A percentile compares a stretch with the other conserved stretches of the same genome.
Conservation (phyloP, 345 rosid genomes). For the Dipteronia dyeriana region DNA sequence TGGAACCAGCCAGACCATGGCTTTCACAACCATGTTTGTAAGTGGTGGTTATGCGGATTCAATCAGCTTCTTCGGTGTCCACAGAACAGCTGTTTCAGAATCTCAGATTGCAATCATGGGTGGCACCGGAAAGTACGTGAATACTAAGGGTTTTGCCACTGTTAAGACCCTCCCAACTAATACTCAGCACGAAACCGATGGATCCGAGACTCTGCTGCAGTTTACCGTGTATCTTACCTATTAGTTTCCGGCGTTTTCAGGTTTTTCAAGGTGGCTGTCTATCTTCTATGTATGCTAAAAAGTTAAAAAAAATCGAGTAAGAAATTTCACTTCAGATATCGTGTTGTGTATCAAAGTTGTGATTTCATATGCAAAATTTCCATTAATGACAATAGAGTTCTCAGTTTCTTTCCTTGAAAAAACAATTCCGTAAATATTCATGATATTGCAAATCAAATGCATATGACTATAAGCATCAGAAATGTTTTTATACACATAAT, state of each 20-base stretch:
- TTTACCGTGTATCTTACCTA: slow-evolving; percentile 58
- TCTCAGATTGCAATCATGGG: slow-evolving; percentile 87
- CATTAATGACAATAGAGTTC: no score
- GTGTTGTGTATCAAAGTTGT: no score
- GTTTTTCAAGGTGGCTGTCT: no score
- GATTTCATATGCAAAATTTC: no score
- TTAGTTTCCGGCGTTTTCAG: slow-evolving; percentile 25
- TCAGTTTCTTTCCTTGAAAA: no score
- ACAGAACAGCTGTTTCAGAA: slow-evolving; percentile 64
- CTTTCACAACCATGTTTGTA: slow-evolving; percentile 76
- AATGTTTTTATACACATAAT: no score
- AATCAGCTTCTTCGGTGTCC: slow-evolving; percentile 82
- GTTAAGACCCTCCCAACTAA: slow-evolving; percentile 59
- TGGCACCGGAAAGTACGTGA: slow-evolving; percentile 81
- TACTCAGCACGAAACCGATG: slow-evolving; percentile 65
- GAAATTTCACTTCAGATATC: no score
- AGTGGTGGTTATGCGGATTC: slow-evolving; percentile 69
- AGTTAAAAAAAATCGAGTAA: no score
- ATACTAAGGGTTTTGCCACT: slow-evolving; percentile 70
- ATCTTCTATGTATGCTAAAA: no score
- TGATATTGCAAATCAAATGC: no score
- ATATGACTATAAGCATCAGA: no score
- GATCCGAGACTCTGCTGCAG: slow-evolving; percentile 64
- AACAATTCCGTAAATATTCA: no score
- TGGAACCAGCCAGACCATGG: slow-evolving; percentile 79